Conservation (phyloP, 164 flowering plant species). For the Dillenia suffruticosa region DNA sequence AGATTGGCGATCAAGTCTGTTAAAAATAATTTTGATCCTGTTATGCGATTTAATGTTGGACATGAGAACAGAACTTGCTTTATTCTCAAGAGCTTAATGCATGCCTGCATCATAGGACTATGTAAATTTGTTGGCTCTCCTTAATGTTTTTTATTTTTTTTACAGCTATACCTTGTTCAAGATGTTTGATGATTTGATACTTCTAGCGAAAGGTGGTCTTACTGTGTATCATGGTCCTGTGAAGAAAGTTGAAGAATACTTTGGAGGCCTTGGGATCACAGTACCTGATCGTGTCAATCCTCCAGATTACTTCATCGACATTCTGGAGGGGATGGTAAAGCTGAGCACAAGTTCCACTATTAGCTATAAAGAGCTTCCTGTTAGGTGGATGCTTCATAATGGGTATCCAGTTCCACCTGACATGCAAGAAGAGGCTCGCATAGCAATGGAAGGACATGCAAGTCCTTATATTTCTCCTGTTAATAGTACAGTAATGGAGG, state of each 20-base stretch:
- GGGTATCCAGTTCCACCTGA: constrained; percentile 87
- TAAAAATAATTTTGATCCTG: no score
- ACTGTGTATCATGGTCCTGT: constrained; percentile 89
- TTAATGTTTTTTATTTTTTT: constrained; percentile 11
- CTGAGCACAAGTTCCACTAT: constrained; percentile 40
- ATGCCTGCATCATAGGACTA: no score
- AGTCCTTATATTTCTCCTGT: constrained; percentile 22
- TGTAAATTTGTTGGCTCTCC: no score
- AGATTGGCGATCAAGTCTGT: no score
- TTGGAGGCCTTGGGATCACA: constrained; percentile 64
- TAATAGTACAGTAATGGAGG: constrained; percentile 19
- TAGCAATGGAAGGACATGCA: constrained; percentile 25
- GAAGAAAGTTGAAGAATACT: constrained; percentile 93
- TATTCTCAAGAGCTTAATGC: no score
- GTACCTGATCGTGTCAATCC: constrained; percentile 97
- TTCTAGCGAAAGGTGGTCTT: constrained; percentile 96
- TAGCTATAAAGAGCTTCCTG: constrained; percentile 65
- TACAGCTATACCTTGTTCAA: constrained; percentile 86
- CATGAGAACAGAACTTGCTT: no score
- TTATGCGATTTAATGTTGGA: no score
- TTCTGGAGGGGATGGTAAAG: constrained; percentile 85
- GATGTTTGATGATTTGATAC: constrained; percentile 97
- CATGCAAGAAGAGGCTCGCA: constrained; percentile 46
- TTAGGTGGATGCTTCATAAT: constrained; percentile 96
- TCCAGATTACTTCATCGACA: constrained; percentile 93